Conservation (phyloP, 192 early-diverging fungal species). For the Coemansia sp. region DNA sequence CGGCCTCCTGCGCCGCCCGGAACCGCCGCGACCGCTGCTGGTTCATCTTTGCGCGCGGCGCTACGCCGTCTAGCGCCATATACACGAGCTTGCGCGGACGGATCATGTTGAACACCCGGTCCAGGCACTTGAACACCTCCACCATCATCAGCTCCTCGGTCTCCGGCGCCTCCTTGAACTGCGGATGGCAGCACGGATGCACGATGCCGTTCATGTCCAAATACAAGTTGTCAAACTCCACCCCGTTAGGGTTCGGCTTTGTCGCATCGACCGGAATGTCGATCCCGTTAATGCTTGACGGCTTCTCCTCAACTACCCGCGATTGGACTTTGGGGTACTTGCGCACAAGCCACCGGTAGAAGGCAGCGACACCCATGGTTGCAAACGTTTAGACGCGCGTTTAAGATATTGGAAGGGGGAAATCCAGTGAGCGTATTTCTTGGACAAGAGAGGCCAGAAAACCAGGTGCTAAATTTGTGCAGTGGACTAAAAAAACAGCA, state of each 20-base stretch:
- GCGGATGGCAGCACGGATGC: conserved; percentile 79
- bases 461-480: too few species aligned
- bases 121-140: conserved; percentile 94
- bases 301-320: conserved; percentile 69
- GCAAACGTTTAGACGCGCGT: too few species aligned
- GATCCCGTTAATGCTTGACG: conserved; percentile 62
- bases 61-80: conserved; percentile 99
- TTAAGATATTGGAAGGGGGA: too few species aligned
- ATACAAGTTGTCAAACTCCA: conserved; percentile 94
- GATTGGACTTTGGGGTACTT: conserved; percentile 72
- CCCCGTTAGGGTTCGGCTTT: conserved; percentile 84
- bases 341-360: conserved; percentile 73
- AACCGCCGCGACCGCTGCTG: conserved; percentile 98
- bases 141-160: conserved; percentile 94
- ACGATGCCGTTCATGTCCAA: conserved; percentile 99
- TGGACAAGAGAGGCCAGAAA: too few species aligned
- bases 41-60: conserved; percentile 99
- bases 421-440: too few species aligned
- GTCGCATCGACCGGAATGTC: conserved; percentile 81
- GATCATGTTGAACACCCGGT: conserved; percentile 89
- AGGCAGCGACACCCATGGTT: conserved; percentile 75
- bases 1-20: conserved; percentile 78
- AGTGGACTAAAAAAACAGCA: too few species aligned
- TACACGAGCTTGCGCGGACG: conserved; percentile 92
- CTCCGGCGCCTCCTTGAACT: conserved; percentile 57